Base-by-base conservation (phyloP, 768 basidiomycete genomes). In the Saitozyma podzolica region DNA sequence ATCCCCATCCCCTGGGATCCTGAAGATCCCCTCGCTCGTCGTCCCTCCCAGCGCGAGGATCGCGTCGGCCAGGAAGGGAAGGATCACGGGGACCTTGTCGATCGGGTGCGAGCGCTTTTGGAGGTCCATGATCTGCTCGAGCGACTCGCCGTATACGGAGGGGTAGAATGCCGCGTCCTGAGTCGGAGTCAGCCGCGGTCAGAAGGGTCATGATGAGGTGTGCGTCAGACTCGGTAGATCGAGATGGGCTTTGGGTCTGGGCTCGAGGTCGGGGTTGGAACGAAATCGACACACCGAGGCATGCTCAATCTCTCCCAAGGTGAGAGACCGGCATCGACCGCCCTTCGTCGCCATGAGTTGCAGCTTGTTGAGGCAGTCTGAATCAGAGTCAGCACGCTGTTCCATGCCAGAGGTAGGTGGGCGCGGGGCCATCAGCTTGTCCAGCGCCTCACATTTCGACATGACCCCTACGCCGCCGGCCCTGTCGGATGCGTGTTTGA, bases 151-250 rank as follows among this genome's bases (percentile, higher is more conserved):
- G 72, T 96, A 97, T 1, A 90, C 92, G 0, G 91, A 93, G 0
- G 93, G 92, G 66, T 93, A 90, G 81, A 96, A 97, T 8, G 94
- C 92, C 37, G 92, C 92, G 70, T 93, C 91, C 29, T 86, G 29
- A 29, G 29, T 29, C 29, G 29, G 29, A 90, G 70, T 13, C 13
- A 14, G 10, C 14, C 54, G 11, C 8, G 10, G 10, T 59, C 47
- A 29, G 29, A 29, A 29, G 29, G 29, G 29, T 29, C 29, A 29
- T 5, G 29, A 29, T 29, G 29, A 29, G 29, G 29, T 29, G 29
- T 29, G 29, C 29, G 2, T 29, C 29, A 5, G 29, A 29, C 29
- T 29, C 29, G 29, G 29, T 29, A 29, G 5, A 29, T 29, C 29
- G 29, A 29, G 29, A 29, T 29, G 5, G 29, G 29, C 29, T 29